Base-by-base conservation (phyloP, 148 eudicot genomes). In the Vaccinium vitisidaea region DNA sequence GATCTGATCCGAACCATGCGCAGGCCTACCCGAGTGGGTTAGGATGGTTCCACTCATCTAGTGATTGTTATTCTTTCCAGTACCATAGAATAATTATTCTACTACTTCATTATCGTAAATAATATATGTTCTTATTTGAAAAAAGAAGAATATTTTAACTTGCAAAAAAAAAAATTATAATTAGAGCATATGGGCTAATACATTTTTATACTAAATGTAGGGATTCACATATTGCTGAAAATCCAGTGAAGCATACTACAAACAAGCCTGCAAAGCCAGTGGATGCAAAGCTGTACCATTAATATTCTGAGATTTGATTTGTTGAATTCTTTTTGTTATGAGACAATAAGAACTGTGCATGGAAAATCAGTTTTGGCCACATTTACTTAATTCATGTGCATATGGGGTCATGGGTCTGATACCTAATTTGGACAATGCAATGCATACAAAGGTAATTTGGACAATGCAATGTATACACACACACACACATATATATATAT, bases 281-380 rank as follows among this genome's bases (percentile, higher is more conserved):
- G 74, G 27, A 69, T 69, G 43, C 39, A 27, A 69, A 69, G 74
- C 74, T 69, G 74, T 69, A 32, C 39, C 74, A 69, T 69, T 39
- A 27, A 4, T 69, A 27, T 69, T 69, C 39, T 27, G 27, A 6
- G 39, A 69, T 69, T 16, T 27, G 74, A 13, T 13, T 69, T 27
- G 74, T 13, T 27, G 74, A 69, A 27, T 12, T 69, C 74, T 27
- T 69, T 27, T 65, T n/a, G 14, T 69, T 12, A 30, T 21, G 32
- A 2, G 74, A 69, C 43, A 27, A 27, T 27, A 14, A 14, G 23
- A 69, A 69, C 39, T 69, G 18, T 11, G 36, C 3, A 12, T 69
- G 74, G 39, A 69, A 27, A 69, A 25, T 25, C 74, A 69, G 74
- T 69, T 27, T 69, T 69, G 74, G 74, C 74, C 36, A 2, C 16